Percentiles rank a stretch among this genome's conserved stretches.
phyloP scores from a whole-genome alignment of 768 basidiomycete species.

The Sporobolomyces phaffii region DNA sequence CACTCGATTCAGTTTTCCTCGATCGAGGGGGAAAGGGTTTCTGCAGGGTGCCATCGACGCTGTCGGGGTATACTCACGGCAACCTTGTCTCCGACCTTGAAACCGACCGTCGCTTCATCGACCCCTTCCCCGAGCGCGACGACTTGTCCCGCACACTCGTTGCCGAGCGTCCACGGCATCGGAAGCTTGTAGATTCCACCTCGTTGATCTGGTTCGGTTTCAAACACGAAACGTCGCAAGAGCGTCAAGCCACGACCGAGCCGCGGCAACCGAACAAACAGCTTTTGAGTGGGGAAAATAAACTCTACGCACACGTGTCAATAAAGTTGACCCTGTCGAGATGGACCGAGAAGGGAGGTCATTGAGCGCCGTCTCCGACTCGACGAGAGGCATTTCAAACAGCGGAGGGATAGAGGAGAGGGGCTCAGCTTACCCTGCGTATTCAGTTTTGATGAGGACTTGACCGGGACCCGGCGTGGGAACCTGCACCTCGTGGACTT shows the following conservation, averaged over 20 bases:
- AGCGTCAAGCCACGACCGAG: too few species aligned
- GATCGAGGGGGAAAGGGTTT: too few species aligned
- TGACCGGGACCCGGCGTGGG: slow-evolving; percentile 60
- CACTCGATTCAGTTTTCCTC: not conserved
- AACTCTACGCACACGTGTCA: slow-evolving; percentile 39
- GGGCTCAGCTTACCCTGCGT: slow-evolving; percentile 48
- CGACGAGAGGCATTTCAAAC: too few species aligned
- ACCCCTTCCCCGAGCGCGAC: slow-evolving; percentile 62
- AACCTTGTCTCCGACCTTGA: slow-evolving; percentile 64
- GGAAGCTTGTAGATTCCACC: slow-evolving; percentile 51
- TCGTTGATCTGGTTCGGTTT: slow-evolving; percentile 72
- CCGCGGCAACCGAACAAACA: too few species aligned
- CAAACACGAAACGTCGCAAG: too few species aligned
- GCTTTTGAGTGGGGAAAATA: not conserved
- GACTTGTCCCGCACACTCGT: slow-evolving; percentile 71
- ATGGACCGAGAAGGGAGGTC: too few species aligned
- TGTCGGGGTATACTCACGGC: slow-evolving; percentile 50
- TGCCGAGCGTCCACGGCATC: slow-evolving; percentile 58
- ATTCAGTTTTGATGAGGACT: slow-evolving; percentile 61
- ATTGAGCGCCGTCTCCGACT: too few species aligned
- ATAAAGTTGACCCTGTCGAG: slow-evolving; percentile 75
- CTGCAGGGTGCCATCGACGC: not conserved
- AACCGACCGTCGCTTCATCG: slow-evolving; percentile 60
- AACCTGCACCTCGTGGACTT: slow-evolving; percentile 56
- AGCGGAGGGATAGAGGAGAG: not conserved